Base-by-base conservation (phyloP, 805 yeast species). In the Suhomyces vadensis region DNA sequence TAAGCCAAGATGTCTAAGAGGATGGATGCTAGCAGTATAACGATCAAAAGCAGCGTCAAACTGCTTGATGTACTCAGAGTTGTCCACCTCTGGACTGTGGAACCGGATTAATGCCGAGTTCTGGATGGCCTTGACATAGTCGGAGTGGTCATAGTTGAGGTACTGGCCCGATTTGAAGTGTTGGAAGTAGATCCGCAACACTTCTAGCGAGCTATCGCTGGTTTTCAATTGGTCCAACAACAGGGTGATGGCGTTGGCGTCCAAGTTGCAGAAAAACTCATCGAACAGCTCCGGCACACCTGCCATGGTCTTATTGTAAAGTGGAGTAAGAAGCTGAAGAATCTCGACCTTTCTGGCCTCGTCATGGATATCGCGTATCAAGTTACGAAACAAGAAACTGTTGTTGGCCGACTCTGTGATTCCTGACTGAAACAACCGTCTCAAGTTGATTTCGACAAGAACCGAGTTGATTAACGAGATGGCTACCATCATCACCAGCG, bases 81-180 rank as follows among this genome's bases (percentile, higher is more conserved):
- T 54, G 37, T 52, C 48, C 9, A 51, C 41, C 1, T 29, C 20
- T 5, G 49, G 50, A n/a, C 49, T 45, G 16, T 24, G 17, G 35
- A 58, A 60, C 8, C 24, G 35, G 1, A 57, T 48, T n/a, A 49
- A 47, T 17, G 40, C 48, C 4, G 33, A 19, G 10, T 47, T 50
- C 35, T 51, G 59, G 2, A 63, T 47, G 27, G 46, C 47, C n/a
- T 48, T 51, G 5, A 52, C 41, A 1, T 59, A 53, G 37, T 69
- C 74, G 1, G 67, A 54, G 26, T 60, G 53, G 5, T 60, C 63
- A 44, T 66, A 65, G 42, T 63, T 67, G 27, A 67, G 56, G 48
- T 56, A 60, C 23, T 65, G 61, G 0, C 65, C 64, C 6, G 72
- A 63, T 39, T 64, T 65, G 52, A 50, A 50, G 37, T 54, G 45